Percentiles rank a stretch among this genome's conserved stretches.
phyloP scores from a whole-genome alignment of 192 early-diverging fungal species.

The Spizellomyces sp. region DNA sequence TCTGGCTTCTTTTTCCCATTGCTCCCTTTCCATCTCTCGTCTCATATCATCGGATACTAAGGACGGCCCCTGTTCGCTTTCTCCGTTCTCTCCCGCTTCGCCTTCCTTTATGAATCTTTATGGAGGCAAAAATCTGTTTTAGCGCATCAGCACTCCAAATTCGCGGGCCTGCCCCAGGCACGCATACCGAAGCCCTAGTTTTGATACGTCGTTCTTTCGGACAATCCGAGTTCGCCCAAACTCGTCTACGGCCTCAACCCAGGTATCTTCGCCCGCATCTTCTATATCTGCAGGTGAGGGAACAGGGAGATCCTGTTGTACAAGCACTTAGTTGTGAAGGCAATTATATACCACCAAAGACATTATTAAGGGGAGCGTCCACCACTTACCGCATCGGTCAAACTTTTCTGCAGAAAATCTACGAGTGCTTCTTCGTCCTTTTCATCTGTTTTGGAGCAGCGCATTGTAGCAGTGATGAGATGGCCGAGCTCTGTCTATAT shows the following conservation, averaged over 20 bases:
- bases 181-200: conserved; percentile 27
- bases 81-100: not conserved
- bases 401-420: conserved; percentile 59
- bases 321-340: too few species aligned
- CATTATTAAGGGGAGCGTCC: too few species aligned
- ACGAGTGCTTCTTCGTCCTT: conserved; percentile 54
- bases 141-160: not conserved
- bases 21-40: conserved; percentile 31
- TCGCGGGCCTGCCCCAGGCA: not conserved
- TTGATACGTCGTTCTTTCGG: conserved; percentile 53
- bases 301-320: too few species aligned
- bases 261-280: conserved; percentile 62
- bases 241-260: conserved; percentile 75
- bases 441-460: conserved; percentile 16
- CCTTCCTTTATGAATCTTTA: conserved; percentile 6
- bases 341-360: too few species aligned
- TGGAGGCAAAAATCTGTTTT: not conserved
- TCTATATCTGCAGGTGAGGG: not conserved
- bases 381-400: conserved; percentile 12
- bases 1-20: conserved; percentile 39
- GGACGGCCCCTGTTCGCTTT: not conserved
- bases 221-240: conserved; percentile 72
- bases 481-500: not conserved
- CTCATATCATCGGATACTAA: conserved; percentile 43
- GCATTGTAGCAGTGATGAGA: not conserved